Conservation (phyloP, 805 yeast species). For the Saccharomycopsis schoenii region DNA sequence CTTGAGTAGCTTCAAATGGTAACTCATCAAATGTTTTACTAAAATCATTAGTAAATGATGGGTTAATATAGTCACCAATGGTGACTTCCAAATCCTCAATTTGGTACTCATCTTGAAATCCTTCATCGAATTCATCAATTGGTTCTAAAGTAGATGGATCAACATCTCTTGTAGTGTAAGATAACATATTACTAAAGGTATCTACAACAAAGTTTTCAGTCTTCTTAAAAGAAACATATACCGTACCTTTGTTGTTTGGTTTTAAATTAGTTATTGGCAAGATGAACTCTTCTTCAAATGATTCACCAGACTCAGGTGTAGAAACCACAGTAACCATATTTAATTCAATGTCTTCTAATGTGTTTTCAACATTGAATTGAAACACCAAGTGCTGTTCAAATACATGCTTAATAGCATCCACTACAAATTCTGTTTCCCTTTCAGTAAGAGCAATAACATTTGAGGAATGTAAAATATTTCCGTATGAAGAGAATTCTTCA, state of each 20-base stretch:
- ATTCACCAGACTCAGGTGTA: slow-evolving; percentile 45
- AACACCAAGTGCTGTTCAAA: slow-evolving; percentile 64
- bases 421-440: slow-evolving; percentile 86
- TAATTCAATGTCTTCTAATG: slow-evolving; percentile 66
- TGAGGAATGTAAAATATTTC: slow-evolving; percentile 67
- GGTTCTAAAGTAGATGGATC: slow-evolving; percentile 62
- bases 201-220: slow-evolving; percentile 27
- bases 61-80: slow-evolving; percentile 76
- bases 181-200: slow-evolving; percentile 55
- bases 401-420: slow-evolving; percentile 72
- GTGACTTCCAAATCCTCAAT: slow-evolving; percentile 66
- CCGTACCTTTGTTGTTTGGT: slow-evolving; percentile 63
- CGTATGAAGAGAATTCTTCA: slow-evolving; percentile 66
- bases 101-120: slow-evolving; percentile 89
- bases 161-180: slow-evolving; percentile 71
- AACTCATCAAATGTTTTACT: slow-evolving; percentile 66
- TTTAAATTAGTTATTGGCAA: slow-evolving; percentile 62
- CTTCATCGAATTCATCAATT: slow-evolving; percentile 61
- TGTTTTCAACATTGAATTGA: slow-evolving; percentile 79
- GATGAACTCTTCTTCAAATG: slow-evolving; percentile 56
- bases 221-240: slow-evolving; percentile 67
- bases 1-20: slow-evolving; percentile 45
- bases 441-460: slow-evolving; percentile 66
- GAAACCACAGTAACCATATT: slow-evolving; percentile 68
- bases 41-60: slow-evolving; percentile 71